Evolutionary conservation across 75 land plant species (phyloP).

Genomic region (Sequoia sempervirens): DNA sequence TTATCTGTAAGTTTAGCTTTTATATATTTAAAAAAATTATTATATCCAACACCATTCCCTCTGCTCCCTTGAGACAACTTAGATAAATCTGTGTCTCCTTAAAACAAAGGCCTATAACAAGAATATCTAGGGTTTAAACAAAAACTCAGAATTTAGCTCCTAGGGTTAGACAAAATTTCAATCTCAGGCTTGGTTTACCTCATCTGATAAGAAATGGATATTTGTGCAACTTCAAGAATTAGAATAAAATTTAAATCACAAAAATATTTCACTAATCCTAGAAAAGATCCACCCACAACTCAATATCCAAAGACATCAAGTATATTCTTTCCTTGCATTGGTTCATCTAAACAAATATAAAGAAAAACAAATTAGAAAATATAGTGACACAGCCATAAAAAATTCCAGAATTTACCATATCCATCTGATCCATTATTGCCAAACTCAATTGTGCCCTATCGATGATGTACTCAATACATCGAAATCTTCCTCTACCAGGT

Average conservation of each 20-base stretch:
- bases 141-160: neutral
- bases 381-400: neutral
- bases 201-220: neutral
- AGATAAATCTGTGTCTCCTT: neutral
- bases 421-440: conserved; percentile 83
- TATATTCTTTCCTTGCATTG: neutral
- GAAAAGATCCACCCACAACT: neutral
- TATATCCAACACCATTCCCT: neutral
- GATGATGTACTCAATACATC: conserved; percentile 59
- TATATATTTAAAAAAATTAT: too few species aligned
- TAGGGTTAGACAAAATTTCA: neutral
- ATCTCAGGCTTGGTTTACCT: neutral
- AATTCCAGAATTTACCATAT: conserved; percentile 43
- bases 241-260: neutral
- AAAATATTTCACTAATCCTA: neutral
- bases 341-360: conserved; percentile 5
- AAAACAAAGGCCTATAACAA: neutral
- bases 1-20: neutral
- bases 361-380: neutral
- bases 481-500: conserved; percentile 49
- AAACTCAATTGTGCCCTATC: conserved; percentile 74
- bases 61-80: neutral
- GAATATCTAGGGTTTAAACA: neutral
- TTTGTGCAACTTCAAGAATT: neutral
- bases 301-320: neutral